Evolutionary conservation across 495 filamentous ascomycete genomes (phyloP).

Genomic region (Xylaria grammica): DNA sequence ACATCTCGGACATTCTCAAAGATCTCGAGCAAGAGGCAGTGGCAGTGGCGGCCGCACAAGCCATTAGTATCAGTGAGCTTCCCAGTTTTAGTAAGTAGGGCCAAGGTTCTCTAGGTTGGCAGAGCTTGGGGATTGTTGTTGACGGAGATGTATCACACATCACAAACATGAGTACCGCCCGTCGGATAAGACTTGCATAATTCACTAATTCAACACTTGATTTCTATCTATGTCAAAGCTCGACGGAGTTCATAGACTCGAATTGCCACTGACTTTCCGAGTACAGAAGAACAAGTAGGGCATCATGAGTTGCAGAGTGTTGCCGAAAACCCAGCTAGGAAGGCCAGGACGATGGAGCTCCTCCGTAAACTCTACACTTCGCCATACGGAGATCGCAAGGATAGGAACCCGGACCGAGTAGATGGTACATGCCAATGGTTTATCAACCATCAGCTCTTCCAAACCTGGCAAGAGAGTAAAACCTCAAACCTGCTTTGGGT

Average conservation of each 20-base stretch:
- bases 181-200: not conserved
- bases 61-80: too few relatives aligned
- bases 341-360: not conserved
- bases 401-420: constrained; percentile 42
- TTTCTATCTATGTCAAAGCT: not conserved
- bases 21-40: not conserved
- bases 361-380: not conserved
- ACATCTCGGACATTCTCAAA: not conserved
- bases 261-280: too few relatives aligned
- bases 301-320: too few relatives aligned
- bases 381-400: constrained; percentile 45
- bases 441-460: constrained; percentile 37
- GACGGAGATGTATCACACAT: not conserved
- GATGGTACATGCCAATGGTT: constrained; percentile 53
- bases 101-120: too few relatives aligned
- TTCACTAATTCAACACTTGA: not conserved
- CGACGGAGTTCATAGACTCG: not conserved
- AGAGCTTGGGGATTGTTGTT: too few relatives aligned
- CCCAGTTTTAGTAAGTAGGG: too few relatives aligned
- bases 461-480: constrained; percentile 35
- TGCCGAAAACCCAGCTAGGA: not conserved
- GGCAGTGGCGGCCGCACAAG: not conserved
- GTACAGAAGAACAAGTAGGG: too few relatives aligned
- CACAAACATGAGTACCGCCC: not conserved
- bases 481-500: constrained; percentile 48